A percentile compares a stretch with the other conserved stretches of the same genome.
These are phyloP conservation scores for Mitragyna speciosa DNA, from an alignment of 257 asterid species.

Conservation along the genomic window DNA sequence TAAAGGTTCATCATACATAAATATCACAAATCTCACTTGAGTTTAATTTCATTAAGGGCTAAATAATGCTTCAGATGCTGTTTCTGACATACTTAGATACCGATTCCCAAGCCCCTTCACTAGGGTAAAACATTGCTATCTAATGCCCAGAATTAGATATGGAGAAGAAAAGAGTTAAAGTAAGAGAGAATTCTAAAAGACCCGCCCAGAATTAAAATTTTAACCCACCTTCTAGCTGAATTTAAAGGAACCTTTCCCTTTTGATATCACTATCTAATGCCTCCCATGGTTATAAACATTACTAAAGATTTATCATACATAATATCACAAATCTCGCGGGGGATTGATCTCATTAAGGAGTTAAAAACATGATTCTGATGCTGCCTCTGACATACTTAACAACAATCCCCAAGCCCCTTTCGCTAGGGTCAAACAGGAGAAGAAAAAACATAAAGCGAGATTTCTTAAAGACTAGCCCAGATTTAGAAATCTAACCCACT, in stretches of 20 bases:
- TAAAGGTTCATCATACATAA: not conserved
- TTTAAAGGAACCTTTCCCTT: not conserved
- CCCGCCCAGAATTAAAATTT: not conserved
- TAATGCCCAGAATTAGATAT: no score
- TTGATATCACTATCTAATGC: not conserved
- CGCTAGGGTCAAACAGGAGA: not conserved
- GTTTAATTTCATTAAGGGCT: no score
- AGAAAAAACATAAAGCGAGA: not conserved
- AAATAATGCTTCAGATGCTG: not conserved
- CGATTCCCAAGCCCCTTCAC: not conserved
- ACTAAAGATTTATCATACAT: not conserved
- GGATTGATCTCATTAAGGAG: not conserved
- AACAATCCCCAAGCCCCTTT: not conserved
- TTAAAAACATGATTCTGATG: not conserved
- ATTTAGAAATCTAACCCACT: not conserved
- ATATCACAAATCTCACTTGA: not conserved
- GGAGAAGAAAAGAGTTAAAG: not conserved
- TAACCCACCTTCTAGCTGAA: not conserved
- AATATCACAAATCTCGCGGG: not conserved
- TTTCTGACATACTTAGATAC: not conserved
- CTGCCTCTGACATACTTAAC: not conserved
- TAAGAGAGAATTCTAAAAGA: not conserved
- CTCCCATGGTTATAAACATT: not conserved
- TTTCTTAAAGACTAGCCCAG: not conserved
- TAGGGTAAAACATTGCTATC: not conserved